Conservation (phyloP, 345 rosid genomes). For the Eucalyptus dawsonii region DNA sequence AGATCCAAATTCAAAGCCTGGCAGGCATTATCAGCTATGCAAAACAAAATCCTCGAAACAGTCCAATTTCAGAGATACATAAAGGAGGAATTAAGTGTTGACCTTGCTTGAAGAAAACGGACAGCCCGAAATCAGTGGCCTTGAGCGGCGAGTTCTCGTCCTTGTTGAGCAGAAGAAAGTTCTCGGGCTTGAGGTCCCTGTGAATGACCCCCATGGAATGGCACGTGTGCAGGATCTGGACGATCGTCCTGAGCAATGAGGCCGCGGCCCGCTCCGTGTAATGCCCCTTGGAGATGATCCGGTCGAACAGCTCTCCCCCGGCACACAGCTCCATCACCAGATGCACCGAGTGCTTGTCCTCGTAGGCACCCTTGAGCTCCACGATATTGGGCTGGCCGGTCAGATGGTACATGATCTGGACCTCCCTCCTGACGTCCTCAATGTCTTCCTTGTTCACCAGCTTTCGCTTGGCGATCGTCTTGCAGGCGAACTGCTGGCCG, state of each 20-base stretch:
- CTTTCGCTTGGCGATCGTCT: conserved; percentile 81
- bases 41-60: not conserved
- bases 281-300: conserved; percentile 90
- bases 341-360: conserved; percentile 90
- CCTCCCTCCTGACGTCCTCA: conserved; percentile 88
- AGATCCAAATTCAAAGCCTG: not conserved
- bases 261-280: conserved; percentile 92
- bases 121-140: conserved; percentile 88
- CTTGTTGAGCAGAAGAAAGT: conserved; percentile 66
- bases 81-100: not conserved
- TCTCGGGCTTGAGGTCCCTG: conserved; percentile 94
- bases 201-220: conserved; percentile 97
- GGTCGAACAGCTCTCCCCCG: conserved; percentile 85
- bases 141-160: conserved; percentile 78
- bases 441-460: conserved; percentile 83
- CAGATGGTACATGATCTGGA: conserved; percentile 88
- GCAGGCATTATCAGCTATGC: not conserved
- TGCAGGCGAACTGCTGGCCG: conserved; percentile 79
- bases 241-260: conserved; percentile 70
- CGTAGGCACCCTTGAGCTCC: conserved; percentile 89
- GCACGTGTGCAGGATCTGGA: conserved; percentile 78
- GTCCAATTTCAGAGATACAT: not conserved
- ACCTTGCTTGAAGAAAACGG: conserved; percentile 93
- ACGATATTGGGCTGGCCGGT: conserved; percentile 86
- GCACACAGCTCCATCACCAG: conserved; percentile 94